These are phyloP conservation scores for Chaetomium cochliodes DNA, from an alignment of 495 filamentous ascomycete genomes.

Conservation along the genomic window DNA sequence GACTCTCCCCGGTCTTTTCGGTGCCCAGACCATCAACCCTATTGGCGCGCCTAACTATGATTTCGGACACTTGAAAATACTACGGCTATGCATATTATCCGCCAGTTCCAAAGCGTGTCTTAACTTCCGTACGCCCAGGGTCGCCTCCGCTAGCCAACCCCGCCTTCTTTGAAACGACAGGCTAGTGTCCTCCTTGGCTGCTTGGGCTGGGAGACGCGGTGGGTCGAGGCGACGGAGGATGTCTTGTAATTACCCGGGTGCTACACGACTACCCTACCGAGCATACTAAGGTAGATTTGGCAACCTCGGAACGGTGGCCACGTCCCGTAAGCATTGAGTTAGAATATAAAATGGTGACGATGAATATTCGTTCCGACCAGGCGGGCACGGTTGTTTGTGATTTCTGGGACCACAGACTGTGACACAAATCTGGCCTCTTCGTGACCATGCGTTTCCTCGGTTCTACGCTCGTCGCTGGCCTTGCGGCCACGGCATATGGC, in stretches of 20 bases:
- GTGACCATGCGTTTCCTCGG: conserved; percentile 20
- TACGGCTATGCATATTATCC: background rate
- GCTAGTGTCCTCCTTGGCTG: no score
- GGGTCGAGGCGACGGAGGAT: background rate
- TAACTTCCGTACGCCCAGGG: background rate
- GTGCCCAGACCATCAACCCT: background rate
- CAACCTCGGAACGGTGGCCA: background rate
- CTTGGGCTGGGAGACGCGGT: background rate
- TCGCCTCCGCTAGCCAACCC: no score
- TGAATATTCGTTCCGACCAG: background rate
- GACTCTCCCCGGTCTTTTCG: no score
- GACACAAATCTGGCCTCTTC: background rate
- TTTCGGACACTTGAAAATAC: background rate
- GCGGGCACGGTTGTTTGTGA: background rate
- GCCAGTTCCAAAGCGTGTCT: background rate
- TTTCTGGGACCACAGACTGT: conserved; percentile 17
- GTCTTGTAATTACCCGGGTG: background rate
- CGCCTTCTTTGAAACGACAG: no score
- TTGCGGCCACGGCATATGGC: conserved; percentile 17
- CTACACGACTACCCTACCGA: no score
- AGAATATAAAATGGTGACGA: background rate
- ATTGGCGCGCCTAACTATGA: conserved; percentile 9
- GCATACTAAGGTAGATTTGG: background rate
- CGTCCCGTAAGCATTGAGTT: no score
- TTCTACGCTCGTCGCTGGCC: conserved; percentile 17